Percentiles rank a stretch among this genome's conserved stretches.
These are phyloP conservation scores for Stygiomarasmius scandens DNA, from an alignment of 1,284 basidiomycete species.

Conservation along the genomic window DNA sequence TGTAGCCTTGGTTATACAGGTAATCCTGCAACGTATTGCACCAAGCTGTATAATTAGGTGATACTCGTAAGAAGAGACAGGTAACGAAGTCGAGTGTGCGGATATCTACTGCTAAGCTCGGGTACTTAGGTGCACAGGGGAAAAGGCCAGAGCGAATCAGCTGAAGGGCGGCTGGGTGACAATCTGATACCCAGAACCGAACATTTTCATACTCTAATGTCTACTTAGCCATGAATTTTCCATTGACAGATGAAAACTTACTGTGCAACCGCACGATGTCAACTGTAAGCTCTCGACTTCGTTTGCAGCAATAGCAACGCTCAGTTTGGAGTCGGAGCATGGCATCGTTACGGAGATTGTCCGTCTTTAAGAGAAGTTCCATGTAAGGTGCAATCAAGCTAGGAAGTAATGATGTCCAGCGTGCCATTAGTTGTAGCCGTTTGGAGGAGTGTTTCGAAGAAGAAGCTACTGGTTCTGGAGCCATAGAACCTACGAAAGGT, in stretches of 20 bases:
- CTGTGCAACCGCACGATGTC: neutral
- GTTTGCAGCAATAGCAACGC: neutral
- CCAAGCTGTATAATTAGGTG: slow-evolving; percentile 27
- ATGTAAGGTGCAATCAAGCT: neutral
- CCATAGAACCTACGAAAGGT: too few relatives aligned
- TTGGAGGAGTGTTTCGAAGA: too few relatives aligned
- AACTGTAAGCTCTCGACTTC: neutral
- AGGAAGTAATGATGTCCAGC: neutral
- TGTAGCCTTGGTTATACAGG: slow-evolving; percentile 17
- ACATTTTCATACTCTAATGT: neutral
- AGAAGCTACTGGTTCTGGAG: too few relatives aligned
- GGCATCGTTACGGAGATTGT: neutral
- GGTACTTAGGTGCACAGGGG: slow-evolving; percentile 23
- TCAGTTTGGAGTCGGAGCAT: neutral
- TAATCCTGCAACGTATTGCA: slow-evolving; percentile 23
- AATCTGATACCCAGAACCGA: slow-evolving; percentile 15
- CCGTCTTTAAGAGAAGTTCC: neutral
- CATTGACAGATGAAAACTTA: neutral
- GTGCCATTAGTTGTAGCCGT: too few relatives aligned
- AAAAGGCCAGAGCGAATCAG: slow-evolving; percentile 23
- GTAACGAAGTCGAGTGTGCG: slow-evolving; percentile 23
- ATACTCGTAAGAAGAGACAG: slow-evolving; percentile 21
- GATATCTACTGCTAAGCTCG: slow-evolving; percentile 27
- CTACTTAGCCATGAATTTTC: neutral
- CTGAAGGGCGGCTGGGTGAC: slow-evolving; percentile 21